These are phyloP conservation scores for Trichomonas vaginalis DNA, from an alignment of 208 protist species.

Conservation along the genomic window DNA sequence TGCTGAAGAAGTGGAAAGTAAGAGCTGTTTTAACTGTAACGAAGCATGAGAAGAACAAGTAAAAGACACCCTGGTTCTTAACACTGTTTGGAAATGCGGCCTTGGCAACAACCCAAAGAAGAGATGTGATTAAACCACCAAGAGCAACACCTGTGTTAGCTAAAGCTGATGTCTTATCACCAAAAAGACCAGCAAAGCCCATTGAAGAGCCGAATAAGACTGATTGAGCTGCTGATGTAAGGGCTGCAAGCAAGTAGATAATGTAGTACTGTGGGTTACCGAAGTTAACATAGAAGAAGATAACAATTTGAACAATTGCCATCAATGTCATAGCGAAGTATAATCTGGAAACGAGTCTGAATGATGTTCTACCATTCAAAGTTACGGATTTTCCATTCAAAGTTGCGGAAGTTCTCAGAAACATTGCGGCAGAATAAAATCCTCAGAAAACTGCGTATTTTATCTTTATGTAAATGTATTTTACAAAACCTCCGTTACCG, in stretches of 20 bases:
- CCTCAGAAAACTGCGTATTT: too few species aligned
- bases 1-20: background rate
- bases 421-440: too few species aligned
- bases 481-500: too few species aligned
- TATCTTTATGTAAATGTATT: too few species aligned
- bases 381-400: too few species aligned
- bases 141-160: background rate
- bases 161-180: background rate
- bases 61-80: background rate
- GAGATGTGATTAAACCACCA: background rate
- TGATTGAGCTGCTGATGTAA: background rate
- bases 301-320: background rate
- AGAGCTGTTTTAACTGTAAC: background rate
- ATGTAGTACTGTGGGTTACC: background rate
- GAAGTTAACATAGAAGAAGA: background rate
- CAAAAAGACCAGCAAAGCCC: background rate
- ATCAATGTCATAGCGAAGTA: background rate
- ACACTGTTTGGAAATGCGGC: too few species aligned
- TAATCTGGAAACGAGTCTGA: background rate
- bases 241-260: background rate
- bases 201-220: background rate
- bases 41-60: background rate
- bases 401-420: too few species aligned
- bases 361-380: too few species aligned
- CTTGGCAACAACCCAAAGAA: background rate